Conservation (phyloP, 257 asterid genomes). For the Handroanthus guayacan region DNA sequence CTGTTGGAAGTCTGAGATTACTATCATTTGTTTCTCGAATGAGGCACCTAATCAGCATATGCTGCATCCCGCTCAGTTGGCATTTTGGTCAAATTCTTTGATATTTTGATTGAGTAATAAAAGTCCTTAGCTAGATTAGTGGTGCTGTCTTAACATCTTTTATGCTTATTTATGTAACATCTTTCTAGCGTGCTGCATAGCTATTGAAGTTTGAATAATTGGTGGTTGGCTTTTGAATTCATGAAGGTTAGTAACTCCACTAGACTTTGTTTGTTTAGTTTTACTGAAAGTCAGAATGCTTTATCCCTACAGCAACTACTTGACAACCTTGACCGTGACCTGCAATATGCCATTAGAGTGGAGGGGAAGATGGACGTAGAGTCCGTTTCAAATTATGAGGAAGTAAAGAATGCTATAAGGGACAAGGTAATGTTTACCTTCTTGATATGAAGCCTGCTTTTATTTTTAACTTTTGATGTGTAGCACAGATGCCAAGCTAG, state of each 20-base stretch:
- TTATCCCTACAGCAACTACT: conserved; percentile 68
- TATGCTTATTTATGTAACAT: conserved; percentile 21
- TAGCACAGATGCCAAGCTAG: conserved; percentile 20
- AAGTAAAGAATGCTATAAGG: conserved; percentile 78
- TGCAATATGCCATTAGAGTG: conserved; percentile 91
- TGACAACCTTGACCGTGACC: conserved; percentile 95
- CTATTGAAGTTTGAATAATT: conserved; percentile 21
- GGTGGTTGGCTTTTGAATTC: conserved; percentile 24
- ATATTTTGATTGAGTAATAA: conserved; percentile 13
- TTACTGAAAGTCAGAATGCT: conserved; percentile 36
- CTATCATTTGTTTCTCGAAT: conserved; percentile 23
- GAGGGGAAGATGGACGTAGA: conserved; percentile 94
- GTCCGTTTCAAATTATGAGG: conserved; percentile 79
- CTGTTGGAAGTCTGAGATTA: conserved; percentile 28
- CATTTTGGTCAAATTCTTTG: conserved; percentile 29
- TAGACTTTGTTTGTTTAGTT: conserved; percentile 13
- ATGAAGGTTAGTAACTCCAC: conserved; percentile 23
- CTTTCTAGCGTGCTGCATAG: background rate
- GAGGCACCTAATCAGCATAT: conserved; percentile 27
- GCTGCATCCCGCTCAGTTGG: conserved; percentile 17
- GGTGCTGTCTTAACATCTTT: conserved; percentile 13
- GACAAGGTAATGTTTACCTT: conserved; percentile 74
- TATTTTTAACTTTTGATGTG: conserved; percentile 12
- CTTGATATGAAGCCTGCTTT: conserved; percentile 28
- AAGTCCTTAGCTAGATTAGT: conserved; percentile 20